Conservation (phyloP, 768 basidiomycete species). For the Mycena amicta region DNA sequence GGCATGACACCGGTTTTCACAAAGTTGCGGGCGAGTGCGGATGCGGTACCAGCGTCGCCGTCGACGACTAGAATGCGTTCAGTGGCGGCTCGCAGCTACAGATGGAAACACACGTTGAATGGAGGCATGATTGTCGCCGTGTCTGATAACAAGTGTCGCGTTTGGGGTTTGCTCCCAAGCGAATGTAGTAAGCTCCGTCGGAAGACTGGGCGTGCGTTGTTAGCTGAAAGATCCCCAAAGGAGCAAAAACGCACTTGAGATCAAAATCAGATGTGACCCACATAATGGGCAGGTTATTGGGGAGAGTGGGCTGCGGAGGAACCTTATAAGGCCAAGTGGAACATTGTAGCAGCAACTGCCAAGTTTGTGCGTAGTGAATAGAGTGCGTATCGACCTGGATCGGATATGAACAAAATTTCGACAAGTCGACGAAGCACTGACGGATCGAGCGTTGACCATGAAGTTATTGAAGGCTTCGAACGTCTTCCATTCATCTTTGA, state of each 20-base stretch:
- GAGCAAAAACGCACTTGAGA: conserved; percentile 6
- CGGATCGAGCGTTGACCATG: not conserved
- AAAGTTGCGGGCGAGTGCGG: not conserved
- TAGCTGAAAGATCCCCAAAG: not conserved
- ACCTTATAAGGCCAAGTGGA: conserved; percentile 3
- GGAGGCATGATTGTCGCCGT: conserved; percentile 24
- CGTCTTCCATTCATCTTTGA: not conserved
- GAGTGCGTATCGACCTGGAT: not conserved
- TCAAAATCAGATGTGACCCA: conserved; percentile 19
- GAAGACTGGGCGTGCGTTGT: not conserved
- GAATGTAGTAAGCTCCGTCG: conserved; percentile 15
- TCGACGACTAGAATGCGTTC: not conserved
- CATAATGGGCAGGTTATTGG: not conserved
- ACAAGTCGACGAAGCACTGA: not conserved
- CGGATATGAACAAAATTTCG: not conserved
- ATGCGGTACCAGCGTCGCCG: too few relatives aligned
- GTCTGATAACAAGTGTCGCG: conserved; percentile 9
- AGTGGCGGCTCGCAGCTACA: not conserved
- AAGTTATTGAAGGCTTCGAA: conserved; percentile 4
- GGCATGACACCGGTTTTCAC: not conserved
- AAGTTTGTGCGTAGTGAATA: conserved; percentile 4
- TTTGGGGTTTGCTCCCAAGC: conserved; percentile 12
- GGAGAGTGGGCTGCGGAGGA: not conserved
- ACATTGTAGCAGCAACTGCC: conserved; percentile 7
- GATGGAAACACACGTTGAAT: conserved; percentile 1